Evolutionary conservation across 306 rosid species (phyloP).

Genomic region (Glycine tomentella): DNA sequence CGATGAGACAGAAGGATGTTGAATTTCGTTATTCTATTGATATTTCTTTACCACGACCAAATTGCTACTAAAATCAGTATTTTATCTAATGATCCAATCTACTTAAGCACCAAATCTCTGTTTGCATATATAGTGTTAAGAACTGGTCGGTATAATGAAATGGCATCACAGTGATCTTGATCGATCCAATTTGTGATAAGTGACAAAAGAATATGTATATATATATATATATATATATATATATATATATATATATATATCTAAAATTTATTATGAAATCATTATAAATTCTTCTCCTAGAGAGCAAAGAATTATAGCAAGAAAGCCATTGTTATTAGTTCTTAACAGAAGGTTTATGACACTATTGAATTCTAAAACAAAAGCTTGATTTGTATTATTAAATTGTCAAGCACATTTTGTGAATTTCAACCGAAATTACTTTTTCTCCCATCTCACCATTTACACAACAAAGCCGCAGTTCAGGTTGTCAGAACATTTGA

Average conservation of each 20-base stretch:
- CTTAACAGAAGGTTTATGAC: background rate
- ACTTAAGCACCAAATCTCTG: background rate
- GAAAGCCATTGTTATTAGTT: background rate
- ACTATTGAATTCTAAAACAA: background rate
- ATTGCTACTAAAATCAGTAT: background rate
- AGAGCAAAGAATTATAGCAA: background rate
- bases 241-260: background rate
- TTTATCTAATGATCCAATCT: background rate
- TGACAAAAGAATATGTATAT: background rate
- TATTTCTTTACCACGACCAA: background rate
- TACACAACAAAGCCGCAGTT: background rate
- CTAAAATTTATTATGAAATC: background rate
- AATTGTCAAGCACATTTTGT: background rate
- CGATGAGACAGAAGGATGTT: background rate
- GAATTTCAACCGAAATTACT: background rate
- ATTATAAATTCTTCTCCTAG: no score
- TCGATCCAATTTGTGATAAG: background rate
- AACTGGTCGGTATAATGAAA: background rate
- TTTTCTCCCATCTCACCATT: background rate
- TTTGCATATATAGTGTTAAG: background rate
- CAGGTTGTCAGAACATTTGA: background rate
- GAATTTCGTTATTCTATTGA: slow-evolving; percentile 1
- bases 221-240: no score
- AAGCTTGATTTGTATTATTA: background rate
- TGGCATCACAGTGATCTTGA: background rate